Percentiles rank a stretch among this genome's conserved stretches.
These are phyloP conservation scores for Rhizopogon rudus DNA, from an alignment of 768 basidiomycete species.

Conservation along the genomic window DNA sequence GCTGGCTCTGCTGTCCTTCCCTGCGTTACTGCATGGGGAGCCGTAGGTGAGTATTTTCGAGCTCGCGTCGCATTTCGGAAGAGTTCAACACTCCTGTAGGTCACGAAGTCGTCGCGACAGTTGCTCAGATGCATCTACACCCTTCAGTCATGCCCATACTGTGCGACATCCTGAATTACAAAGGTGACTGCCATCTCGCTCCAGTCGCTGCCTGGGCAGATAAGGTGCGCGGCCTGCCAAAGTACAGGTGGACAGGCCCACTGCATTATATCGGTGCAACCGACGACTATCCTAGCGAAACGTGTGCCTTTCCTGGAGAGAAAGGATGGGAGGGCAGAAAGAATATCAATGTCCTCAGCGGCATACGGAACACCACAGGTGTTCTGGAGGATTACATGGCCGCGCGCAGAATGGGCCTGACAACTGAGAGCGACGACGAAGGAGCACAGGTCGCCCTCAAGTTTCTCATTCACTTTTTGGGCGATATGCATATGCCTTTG, in stretches of 20 bases:
- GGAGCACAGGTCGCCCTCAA: slow-evolving; percentile 77
- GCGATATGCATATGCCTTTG: slow-evolving; percentile 91
- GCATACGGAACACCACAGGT: slow-evolving; percentile 68
- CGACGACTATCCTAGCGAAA: slow-evolving; percentile 72
- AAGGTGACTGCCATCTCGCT: slow-evolving; percentile 68
- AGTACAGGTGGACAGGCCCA: slow-evolving; percentile 67
- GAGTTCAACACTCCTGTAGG: slow-evolving; percentile 36
- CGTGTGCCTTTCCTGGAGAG: slow-evolving; percentile 73
- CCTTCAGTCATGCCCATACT: slow-evolving; percentile 62
- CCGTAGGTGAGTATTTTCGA: slow-evolving; percentile 25
- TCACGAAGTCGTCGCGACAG: slow-evolving; percentile 90
- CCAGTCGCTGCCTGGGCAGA: slow-evolving; percentile 90
- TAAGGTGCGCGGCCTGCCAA: slow-evolving; percentile 40
- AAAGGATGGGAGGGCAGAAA: slow-evolving; percentile 63
- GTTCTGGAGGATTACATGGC: slow-evolving; percentile 50
- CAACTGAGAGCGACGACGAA: slow-evolving; percentile 14
- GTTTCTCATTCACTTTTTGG: slow-evolving; percentile 90
- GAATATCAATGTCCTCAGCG: slow-evolving; percentile 69
- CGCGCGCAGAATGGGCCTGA: slow-evolving; percentile 2
- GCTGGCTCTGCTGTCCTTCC: slow-evolving; percentile 18
- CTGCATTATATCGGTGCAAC: slow-evolving; percentile 73
- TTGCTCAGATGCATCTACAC: slow-evolving; percentile 89
- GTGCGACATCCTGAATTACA: slow-evolving; percentile 62
- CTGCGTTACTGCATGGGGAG: slow-evolving; percentile 34
- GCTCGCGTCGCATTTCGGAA: background rate